Evolutionary conservation across 257 asterid species (phyloP).

Genomic region (Rubia yunnanensis): DNA sequence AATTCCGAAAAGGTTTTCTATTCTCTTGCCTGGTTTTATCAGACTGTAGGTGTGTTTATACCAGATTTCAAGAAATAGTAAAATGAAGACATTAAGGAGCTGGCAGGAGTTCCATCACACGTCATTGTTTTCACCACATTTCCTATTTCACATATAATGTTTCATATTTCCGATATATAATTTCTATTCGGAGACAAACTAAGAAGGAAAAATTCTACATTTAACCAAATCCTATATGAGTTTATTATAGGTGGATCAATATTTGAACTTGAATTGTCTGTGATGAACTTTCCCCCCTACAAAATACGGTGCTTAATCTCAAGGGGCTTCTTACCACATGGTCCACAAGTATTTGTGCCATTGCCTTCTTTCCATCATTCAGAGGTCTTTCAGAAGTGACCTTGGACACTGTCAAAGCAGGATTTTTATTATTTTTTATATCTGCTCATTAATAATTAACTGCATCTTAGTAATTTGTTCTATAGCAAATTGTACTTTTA

Average conservation of each 20-base stretch:
- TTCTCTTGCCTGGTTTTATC: background rate
- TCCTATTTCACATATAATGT: background rate
- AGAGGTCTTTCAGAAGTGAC: background rate
- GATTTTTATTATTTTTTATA: no score
- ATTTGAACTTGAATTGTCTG: background rate
- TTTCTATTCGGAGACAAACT: no score
- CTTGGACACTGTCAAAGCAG: background rate
- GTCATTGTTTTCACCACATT: background rate
- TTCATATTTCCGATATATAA: no score
- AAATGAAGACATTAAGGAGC: background rate
- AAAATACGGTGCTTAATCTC: background rate
- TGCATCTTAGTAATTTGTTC: background rate
- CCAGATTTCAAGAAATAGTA: no score
- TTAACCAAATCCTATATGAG: no score
- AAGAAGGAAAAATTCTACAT: no score
- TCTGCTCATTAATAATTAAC: background rate
- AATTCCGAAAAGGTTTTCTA: background rate
- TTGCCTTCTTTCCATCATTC: background rate
- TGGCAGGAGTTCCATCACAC: background rate
- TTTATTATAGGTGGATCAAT: background rate
- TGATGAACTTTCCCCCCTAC: background rate
- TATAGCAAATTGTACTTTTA: background rate
- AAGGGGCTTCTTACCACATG: background rate
- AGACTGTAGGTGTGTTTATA: background rate
- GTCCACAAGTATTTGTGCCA: background rate